Base-by-base conservation (phyloP, 495 filamentous ascomycete species). In the Hypoxylon fuscum region DNA sequence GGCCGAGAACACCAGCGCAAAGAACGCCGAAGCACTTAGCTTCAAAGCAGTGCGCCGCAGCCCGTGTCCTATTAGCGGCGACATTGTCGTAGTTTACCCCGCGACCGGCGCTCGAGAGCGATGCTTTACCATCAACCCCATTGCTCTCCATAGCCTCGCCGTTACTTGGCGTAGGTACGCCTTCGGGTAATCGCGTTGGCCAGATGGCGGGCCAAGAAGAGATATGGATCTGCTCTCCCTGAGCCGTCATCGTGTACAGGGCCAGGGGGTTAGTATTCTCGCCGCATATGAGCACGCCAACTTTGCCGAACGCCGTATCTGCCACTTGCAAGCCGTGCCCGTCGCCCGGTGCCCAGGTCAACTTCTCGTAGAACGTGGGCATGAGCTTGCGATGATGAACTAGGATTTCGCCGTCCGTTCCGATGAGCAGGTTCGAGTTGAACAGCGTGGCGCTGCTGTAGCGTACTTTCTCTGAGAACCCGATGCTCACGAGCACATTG, bases 1-100 rank as follows among this genome's bases (percentile, higher is more conserved):
- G 47, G 8, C 68, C 71, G 7, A 77, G 57, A 17, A 66, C 59
- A 0, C 74, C 70, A 0, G 71, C 65, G 58, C 75, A 74, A 5
- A 77, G 35, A 1, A 79, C 69, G 0, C 76, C 78, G 49, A 79
- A 79, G 38, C 71, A 77, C 58, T 79, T 81, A 6, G 72, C 76
- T 45, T 79, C 77, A 55, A 81, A 81, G 52, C 75, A 79, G 47
- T 81, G 76, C 1, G 74, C 75, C 1, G 75, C 76, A 0, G 74
- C 70, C 1, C 78, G 62, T 12, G 64, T 72, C 17, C 70, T 56
- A 40, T 79, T 80, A 1, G 76, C 78, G 3, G 68, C 64, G 1
- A 78, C 66, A 43, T 81, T 79, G 38, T 79, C 74, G 55, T 75
- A 81, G 32, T 74, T 75, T 22, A 41, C 58, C 2, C 53, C 52